A percentile compares a stretch with the other conserved stretches of the same genome.
These are phyloP conservation scores for Pseudogymnoascus destructans DNA, from an alignment of 2,329 filamentous ascomycete genomes.

Conservation along the genomic window DNA sequence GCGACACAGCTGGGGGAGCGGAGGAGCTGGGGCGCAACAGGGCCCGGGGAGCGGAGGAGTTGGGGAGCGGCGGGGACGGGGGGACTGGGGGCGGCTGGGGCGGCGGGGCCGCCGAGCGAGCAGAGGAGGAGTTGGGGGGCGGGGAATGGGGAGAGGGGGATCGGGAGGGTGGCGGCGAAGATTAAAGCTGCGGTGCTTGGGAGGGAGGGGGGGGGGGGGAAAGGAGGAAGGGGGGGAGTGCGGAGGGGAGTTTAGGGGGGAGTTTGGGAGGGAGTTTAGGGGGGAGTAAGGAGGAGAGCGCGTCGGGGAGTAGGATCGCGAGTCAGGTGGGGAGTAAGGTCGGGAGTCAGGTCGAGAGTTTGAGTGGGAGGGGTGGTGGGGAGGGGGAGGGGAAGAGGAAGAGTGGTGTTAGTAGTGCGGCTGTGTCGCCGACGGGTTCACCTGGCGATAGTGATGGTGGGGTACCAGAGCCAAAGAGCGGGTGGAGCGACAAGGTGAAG, in stretches of 20 bases:
- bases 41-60: not conserved
- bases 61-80: not conserved
- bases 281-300: not conserved
- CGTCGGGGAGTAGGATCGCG: not conserved
- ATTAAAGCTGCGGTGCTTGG: not conserved
- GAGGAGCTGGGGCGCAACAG: not conserved
- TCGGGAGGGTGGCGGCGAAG: not conserved
- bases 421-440: not conserved
- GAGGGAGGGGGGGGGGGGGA: not conserved
- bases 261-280: not conserved
- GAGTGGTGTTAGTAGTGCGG: not conserved
- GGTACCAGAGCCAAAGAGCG: not conserved
- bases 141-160: not conserved
- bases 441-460: not conserved
- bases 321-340: not conserved
- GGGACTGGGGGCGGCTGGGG: not conserved
- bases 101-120: not conserved
- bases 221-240: not conserved
- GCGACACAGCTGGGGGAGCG: not conserved
- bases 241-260: not conserved
- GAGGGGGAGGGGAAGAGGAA: not conserved
- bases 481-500: not conserved
- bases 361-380: not conserved
- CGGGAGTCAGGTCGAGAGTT: not conserved
- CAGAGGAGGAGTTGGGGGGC: not conserved